A percentile compares a stretch with the other conserved stretches of the same genome.
These are phyloP conservation scores for Macaranga tanarius DNA, from an alignment of 441 rosid species.

Conservation along the genomic window DNA sequence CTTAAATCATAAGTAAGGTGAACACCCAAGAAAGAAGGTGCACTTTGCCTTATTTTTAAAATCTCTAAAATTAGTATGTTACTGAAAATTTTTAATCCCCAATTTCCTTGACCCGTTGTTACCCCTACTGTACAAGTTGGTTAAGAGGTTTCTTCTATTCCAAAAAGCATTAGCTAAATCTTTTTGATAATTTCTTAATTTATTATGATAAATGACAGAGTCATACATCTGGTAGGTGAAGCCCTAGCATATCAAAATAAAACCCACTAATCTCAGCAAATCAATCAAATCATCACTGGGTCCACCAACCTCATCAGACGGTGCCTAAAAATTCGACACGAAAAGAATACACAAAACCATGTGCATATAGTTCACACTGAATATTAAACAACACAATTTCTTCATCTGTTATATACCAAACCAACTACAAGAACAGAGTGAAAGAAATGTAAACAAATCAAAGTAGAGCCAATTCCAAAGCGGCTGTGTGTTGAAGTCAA, in stretches of 20 bases:
- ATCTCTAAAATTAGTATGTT: no score
- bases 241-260: no score
- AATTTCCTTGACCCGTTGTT: no score
- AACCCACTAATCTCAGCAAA: neutral
- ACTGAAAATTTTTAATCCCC: no score
- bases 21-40: no score
- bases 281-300: neutral
- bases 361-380: neutral
- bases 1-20: no score
- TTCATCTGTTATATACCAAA: neutral
- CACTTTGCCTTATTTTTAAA: no score
- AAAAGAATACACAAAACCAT: neutral
- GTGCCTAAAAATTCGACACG: neutral
- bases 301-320: neutral
- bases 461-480: conserved; percentile 1
- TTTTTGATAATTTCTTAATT: no score
- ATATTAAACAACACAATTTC: neutral
- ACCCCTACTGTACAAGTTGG: no score
- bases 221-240: neutral
- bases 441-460: neutral
- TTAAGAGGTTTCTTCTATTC: neutral
- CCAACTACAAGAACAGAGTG: neutral
- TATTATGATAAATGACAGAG: neutral
- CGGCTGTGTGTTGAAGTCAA: neutral
- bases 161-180: neutral